Evolutionary conservation across 148 eudicot species (phyloP).

Genomic region (Amaranthus hypochondriacus): DNA sequence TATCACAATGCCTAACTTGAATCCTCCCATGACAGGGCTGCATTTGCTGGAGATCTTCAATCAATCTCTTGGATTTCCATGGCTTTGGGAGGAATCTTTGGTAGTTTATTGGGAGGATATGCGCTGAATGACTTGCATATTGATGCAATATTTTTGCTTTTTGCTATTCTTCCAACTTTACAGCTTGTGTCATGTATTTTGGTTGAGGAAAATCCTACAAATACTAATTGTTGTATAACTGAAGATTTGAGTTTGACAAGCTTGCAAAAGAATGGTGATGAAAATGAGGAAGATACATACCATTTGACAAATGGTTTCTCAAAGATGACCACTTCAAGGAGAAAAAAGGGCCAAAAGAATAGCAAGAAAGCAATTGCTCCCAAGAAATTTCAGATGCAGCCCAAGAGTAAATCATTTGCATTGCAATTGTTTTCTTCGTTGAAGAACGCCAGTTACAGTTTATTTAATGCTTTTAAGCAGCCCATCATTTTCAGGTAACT

Average conservation of each 20-base stretch:
- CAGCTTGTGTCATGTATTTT: slow-evolving; percentile 84
- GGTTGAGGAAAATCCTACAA: slow-evolving; percentile 51
- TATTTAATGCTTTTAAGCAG: slow-evolving; percentile 71
- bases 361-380: slow-evolving; percentile 22
- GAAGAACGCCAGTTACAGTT: slow-evolving; percentile 56
- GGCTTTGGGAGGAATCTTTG: slow-evolving; percentile 95
- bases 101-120: slow-evolving; percentile 88
- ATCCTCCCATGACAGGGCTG: slow-evolving; percentile 49
- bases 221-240: slow-evolving; percentile 25
- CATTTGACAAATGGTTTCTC: slow-evolving; percentile 33
- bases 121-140: slow-evolving; percentile 55
- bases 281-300: slow-evolving; percentile 26
- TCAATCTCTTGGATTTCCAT: slow-evolving; percentile 89
- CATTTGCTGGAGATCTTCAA: slow-evolving; percentile 96
- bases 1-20: slow-evolving; percentile 3
- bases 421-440: slow-evolving; percentile 53
- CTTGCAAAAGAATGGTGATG: slow-evolving; percentile 36
- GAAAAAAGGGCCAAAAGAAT: slow-evolving; percentile 55
- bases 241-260: slow-evolving; percentile 30
- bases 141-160: slow-evolving; percentile 62
- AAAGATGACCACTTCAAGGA: slow-evolving; percentile 37
- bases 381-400: slow-evolving; percentile 25
- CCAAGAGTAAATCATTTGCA: slow-evolving; percentile 38
- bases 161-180: slow-evolving; percentile 66
- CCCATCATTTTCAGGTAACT: slow-evolving; percentile 83